phyloP scores from a whole-genome alignment of 1,284 basidiomycete genomes.

The Leccinum cinnamomeum region DNA sequence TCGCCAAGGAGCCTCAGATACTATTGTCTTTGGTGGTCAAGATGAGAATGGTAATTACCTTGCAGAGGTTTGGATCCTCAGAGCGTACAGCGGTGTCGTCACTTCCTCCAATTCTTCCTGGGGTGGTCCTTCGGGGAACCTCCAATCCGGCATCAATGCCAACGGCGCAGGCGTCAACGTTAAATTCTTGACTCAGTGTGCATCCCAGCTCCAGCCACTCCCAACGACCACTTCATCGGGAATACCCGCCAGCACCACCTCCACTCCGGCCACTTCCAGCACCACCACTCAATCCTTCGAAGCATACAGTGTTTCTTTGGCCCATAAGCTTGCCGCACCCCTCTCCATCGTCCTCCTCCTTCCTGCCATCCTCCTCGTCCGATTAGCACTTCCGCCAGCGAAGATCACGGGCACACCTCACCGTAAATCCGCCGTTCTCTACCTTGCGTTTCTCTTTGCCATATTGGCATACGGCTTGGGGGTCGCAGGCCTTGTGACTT shows the following conservation, averaged over 20 bases:
- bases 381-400: slow-evolving; percentile 48
- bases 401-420: slow-evolving; percentile 24
- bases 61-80: slow-evolving; percentile 72
- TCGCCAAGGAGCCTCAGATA: slow-evolving; percentile 57
- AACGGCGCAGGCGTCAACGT: slow-evolving; percentile 66
- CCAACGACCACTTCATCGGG: slow-evolving; percentile 27
- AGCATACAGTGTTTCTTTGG: slow-evolving; percentile 51
- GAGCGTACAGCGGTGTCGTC: slow-evolving; percentile 62
- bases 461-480: slow-evolving; percentile 60
- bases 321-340: slow-evolving; percentile 66
- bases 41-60: slow-evolving; percentile 65
- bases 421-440: slow-evolving; percentile 35
- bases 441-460: slow-evolving; percentile 40
- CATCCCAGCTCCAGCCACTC: slow-evolving; percentile 38
- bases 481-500: slow-evolving; percentile 56
- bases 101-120: slow-evolving; percentile 55
- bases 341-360: slow-evolving; percentile 62
- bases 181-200: slow-evolving; percentile 60
- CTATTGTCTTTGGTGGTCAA: slow-evolving; percentile 75
- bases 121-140: slow-evolving; percentile 62
- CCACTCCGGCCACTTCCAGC: slow-evolving; percentile 29
- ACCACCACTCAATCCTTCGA: slow-evolving; percentile 25
- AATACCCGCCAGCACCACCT: slow-evolving; percentile 22
- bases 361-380: slow-evolving; percentile 52
- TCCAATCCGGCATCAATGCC: slow-evolving; percentile 61